These are phyloP conservation scores for Aureobasidium sp. DNA, from an alignment of 2,329 filamentous ascomycete genomes.

Conservation along the genomic window DNA sequence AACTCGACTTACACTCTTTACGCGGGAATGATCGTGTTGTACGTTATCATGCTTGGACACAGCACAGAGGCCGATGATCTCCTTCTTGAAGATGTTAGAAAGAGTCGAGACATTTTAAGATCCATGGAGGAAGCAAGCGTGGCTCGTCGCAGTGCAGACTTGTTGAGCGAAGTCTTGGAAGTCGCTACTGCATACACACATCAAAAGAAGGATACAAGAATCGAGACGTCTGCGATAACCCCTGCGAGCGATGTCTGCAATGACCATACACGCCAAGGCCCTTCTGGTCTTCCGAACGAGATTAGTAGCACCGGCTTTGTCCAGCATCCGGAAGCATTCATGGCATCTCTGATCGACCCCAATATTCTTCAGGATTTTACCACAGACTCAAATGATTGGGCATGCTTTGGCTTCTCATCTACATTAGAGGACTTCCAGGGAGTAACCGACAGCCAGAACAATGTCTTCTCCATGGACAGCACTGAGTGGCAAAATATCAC, in stretches of 20 bases:
- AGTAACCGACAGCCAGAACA: neutral
- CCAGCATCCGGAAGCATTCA: slow-evolving; percentile 1
- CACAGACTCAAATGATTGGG: neutral
- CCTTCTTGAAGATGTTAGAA: slow-evolving; percentile 23
- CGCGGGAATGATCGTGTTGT: slow-evolving; percentile 26
- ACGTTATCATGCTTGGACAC: slow-evolving; percentile 18
- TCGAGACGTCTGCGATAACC: no score
- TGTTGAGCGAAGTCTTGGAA: slow-evolving; percentile 23
- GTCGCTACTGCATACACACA: slow-evolving; percentile 15
- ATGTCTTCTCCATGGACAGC: neutral
- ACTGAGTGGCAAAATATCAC: neutral
- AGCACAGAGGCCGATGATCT: slow-evolving; percentile 12
- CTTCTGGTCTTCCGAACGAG: neutral
- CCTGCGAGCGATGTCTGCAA: neutral
- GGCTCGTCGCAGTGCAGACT: slow-evolving; percentile 24
- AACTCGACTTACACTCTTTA: slow-evolving; percentile 27
- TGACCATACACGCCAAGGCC: neutral
- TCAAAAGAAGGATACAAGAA: neutral
- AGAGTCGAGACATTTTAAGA: slow-evolving; percentile 24
- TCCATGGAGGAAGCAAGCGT: slow-evolving; percentile 26
- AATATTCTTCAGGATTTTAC: slow-evolving; percentile 8
- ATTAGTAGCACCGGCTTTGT: neutral
- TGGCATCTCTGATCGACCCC: slow-evolving; percentile 7
- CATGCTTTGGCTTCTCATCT: neutral
- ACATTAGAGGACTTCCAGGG: neutral